Evolutionary conservation across 257 asterid species (phyloP).

Genomic region (Capsicum rhomboideum): DNA sequence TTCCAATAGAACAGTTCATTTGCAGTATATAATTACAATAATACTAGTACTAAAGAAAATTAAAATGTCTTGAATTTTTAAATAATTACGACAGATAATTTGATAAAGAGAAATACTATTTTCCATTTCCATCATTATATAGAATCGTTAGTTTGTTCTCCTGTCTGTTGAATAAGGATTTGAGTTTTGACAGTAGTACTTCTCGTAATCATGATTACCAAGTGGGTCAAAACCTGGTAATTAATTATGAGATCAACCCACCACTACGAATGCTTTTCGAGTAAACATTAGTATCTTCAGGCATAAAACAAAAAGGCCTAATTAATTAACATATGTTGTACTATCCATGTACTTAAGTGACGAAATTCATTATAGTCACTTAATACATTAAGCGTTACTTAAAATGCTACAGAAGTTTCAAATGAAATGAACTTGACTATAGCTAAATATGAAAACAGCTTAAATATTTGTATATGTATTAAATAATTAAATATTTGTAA

Average conservation of each 20-base stretch:
- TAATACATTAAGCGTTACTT: background rate
- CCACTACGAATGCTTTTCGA: background rate
- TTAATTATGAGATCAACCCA: conserved; percentile 5
- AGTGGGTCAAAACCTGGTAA: background rate
- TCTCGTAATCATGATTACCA: background rate
- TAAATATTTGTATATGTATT: background rate
- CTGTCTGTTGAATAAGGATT: background rate
- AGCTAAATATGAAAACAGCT: background rate
- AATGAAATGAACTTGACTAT: background rate
- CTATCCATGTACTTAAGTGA: background rate
- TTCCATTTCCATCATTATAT: background rate
- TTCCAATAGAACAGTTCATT: too few relatives aligned
- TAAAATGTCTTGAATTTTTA: too few relatives aligned
- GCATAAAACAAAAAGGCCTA: background rate
- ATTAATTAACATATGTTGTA: background rate
- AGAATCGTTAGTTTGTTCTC: background rate
- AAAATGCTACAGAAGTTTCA: background rate
- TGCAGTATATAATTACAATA: too few relatives aligned
- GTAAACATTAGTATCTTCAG: background rate
- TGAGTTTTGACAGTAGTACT: background rate
- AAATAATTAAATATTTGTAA: background rate
- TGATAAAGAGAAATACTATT: too few relatives aligned
- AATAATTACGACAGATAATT: too few relatives aligned
- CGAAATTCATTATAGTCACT: background rate
- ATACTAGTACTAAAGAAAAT: too few relatives aligned